These are phyloP conservation scores for Creolimax fragrantissima DNA, from an alignment of 78 protist genomes.

Conservation along the genomic window DNA sequence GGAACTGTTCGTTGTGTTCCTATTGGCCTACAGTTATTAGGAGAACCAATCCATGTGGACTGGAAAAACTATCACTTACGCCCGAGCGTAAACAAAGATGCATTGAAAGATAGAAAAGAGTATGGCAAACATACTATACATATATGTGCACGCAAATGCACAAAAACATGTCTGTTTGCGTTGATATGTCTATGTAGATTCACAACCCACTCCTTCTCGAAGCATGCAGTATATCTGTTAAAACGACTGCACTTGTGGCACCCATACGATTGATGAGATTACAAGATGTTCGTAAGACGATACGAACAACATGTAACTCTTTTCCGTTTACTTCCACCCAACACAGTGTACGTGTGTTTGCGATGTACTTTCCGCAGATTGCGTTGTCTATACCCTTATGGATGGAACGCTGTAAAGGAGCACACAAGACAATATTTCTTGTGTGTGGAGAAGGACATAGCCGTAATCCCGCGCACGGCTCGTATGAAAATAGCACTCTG, in stretches of 20 bases:
- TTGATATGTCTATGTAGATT: too few species aligned
- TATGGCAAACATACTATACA: too few species aligned
- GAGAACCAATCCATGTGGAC: not conserved
- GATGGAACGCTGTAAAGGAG: not conserved
- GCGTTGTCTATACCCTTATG: not conserved
- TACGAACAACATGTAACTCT: too few species aligned
- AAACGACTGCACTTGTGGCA: too few species aligned
- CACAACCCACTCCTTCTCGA: too few species aligned
- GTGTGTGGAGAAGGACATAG: not conserved
- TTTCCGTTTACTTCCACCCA: too few species aligned
- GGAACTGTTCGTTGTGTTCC: not conserved
- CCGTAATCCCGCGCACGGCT: constrained; percentile 4
- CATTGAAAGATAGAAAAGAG: too few species aligned
- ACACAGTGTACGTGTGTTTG: not conserved
- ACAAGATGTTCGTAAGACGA: too few species aligned
- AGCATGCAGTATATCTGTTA: too few species aligned
- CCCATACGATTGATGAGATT: too few species aligned
- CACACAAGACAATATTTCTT: not conserved
- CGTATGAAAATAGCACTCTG: not conserved
- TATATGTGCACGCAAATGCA: not conserved
- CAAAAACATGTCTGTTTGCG: not conserved
- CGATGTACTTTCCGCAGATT: not conserved
- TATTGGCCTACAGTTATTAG: not conserved
- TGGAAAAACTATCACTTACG: not conserved
- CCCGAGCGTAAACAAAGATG: not conserved